Base-by-base conservation (phyloP, 805 yeast species). In the Kluyveromyces wickerhamii region DNA sequence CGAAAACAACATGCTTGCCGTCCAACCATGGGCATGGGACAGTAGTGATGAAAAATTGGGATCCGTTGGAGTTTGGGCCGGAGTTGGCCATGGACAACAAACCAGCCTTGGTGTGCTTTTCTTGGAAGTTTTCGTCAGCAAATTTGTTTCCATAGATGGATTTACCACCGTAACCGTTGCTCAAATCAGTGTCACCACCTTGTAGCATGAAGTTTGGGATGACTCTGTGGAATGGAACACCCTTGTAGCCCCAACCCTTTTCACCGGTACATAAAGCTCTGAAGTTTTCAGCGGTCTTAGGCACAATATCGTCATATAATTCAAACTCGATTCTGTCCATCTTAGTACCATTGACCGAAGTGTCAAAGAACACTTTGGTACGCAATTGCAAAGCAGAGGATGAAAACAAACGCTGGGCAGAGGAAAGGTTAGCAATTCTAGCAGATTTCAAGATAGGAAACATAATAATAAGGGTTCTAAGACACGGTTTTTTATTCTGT, bases 151-250 rank as follows among this genome's bases (percentile, higher is more conserved):
- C 92, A 62, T 81, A 81, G 63, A 81, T 81, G 31, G 87, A 79
- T 63, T 77, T 78, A 61, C 97, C 97, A 61, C 97, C 97, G 51
- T 82, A 77, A 50, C 97, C 96, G 62, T 83, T 79, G 63, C 84
- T 80, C 66, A 69, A 65, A 59, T 86, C 81, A 67, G 82, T 79
- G 66, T 82, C 92, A 70, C 89, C 89, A 61, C 88, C 96, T 73
- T 88, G 97, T 60, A 89, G 71, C 97, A 88, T 88, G 72, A 88
- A 88, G 63, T 82, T 78, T 47, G 95, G 95, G 52, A 86, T 85
- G 48, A 86, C 85, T 71, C 95, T 79, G 79, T 86, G 95, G 86
- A 87, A 86, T 47, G 78, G 69, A 32, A 94, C 83, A 54, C 71
- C 74, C 59, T 79, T 78, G 75, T 79, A 87, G 41, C 95, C 95